Evolutionary conservation across 2,329 filamentous ascomycete genomes (phyloP).

Genomic region (Pseudocercospora vitis): DNA sequence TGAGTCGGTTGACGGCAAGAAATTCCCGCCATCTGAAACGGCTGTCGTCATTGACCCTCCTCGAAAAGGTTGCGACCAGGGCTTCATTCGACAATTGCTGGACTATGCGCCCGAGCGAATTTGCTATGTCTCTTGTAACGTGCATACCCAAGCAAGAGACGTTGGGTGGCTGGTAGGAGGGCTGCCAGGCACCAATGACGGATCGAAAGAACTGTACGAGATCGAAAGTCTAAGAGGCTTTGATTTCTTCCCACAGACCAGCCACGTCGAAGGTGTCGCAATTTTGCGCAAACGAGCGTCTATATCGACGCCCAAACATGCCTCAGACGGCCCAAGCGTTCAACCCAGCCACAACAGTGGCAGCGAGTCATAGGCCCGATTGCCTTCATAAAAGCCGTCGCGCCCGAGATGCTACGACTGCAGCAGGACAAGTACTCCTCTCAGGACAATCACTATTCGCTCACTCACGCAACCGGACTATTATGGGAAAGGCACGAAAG

Average conservation of each 20-base stretch:
- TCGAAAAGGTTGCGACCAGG: slow-evolving; percentile 86
- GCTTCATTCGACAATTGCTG: slow-evolving; percentile 79
- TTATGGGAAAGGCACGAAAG: slow-evolving; percentile 2
- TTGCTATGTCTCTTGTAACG: slow-evolving; percentile 95
- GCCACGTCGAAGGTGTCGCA: slow-evolving; percentile 66
- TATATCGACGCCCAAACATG: slow-evolving; percentile 1
- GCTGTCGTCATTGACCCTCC: slow-evolving; percentile 97
- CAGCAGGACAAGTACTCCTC: neutral
- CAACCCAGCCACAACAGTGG: slow-evolving; percentile 1
- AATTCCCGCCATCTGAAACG: slow-evolving; percentile 75
- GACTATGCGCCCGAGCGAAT: slow-evolving; percentile 74
- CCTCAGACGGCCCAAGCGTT: neutral
- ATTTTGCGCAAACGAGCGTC: slow-evolving; percentile 50
- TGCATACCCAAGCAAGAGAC: slow-evolving; percentile 94
- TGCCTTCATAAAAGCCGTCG: neutral
- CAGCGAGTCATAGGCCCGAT: neutral
- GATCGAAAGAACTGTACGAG: slow-evolving; percentile 59
- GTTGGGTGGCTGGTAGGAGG: slow-evolving; percentile 84
- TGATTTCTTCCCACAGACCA: slow-evolving; percentile 92
- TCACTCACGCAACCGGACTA: neutral
- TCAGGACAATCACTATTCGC: neutral
- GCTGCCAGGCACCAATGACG: slow-evolving; percentile 43
- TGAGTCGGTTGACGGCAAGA: slow-evolving; percentile 57
- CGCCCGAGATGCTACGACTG: neutral
- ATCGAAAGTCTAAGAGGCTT: slow-evolving; percentile 91